A percentile compares a stretch with the other conserved stretches of the same genome.
Conservation (phyloP, 768 basidiomycete genomes). For the Phylloporus sp. region DNA sequence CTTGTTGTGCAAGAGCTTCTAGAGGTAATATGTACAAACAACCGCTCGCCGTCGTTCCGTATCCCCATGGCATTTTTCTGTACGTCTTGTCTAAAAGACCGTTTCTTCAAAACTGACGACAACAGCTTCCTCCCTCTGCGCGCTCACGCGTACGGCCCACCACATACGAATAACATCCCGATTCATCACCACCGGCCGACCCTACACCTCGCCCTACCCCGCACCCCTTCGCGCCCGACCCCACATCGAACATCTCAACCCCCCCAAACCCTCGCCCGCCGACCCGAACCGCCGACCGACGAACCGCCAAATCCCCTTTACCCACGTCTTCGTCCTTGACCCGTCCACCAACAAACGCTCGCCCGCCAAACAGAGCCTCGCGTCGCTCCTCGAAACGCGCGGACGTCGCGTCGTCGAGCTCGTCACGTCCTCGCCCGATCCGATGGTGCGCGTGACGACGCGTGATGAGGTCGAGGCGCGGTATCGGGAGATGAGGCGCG, state of each 20-base stretch:
- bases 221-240: slow-evolving; percentile 15
- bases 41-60: too few species aligned
- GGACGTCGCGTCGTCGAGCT: slow-evolving; percentile 48
- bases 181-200: slow-evolving; percentile 3
- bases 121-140: background rate
- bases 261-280: background rate
- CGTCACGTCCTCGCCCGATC: slow-evolving; percentile 41
- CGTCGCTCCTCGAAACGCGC: slow-evolving; percentile 44
- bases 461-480: slow-evolving; percentile 39
- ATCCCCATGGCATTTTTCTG: slow-evolving; percentile 11
- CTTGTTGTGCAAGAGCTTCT: slow-evolving; percentile 22
- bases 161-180: slow-evolving; percentile 2
- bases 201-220: background rate
- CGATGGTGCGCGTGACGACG: slow-evolving; percentile 58
- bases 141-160: slow-evolving; percentile 4
- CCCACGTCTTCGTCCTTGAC: slow-evolving; percentile 44
- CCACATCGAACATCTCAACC: background rate
- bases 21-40: slow-evolving; percentile 27
- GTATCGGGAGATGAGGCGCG: slow-evolving; percentile 34
- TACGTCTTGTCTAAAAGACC: background rate
- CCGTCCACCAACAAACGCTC: slow-evolving; percentile 39
- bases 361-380: slow-evolving; percentile 30
- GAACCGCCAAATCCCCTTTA: slow-evolving; percentile 41
- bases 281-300: slow-evolving; percentile 10
- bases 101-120: background rate